Base-by-base conservation (phyloP, 805 yeast genomes). In the Pichia occidentalis region DNA sequence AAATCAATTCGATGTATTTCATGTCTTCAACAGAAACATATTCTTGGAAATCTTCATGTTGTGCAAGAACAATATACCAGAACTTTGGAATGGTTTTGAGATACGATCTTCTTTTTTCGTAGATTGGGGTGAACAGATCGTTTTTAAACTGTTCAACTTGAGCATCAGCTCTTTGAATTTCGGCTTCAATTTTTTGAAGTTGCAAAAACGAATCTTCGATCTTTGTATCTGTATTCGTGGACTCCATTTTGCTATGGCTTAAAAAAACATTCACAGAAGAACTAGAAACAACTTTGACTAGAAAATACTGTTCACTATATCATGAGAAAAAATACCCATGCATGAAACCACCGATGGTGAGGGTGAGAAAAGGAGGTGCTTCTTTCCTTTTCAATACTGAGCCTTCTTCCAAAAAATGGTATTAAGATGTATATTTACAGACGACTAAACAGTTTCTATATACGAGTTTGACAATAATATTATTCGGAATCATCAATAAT, bases 41-140 rank as follows among this genome's bases (percentile, higher is more conserved):
- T 45, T 87, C 95, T 12, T 84, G 80, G 54, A 90, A 83, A 47
- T 85, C 95, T 36, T 83, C 81, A 51, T 82, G 82, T 53, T 84
- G 85, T 2, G 88, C 86, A 9, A 90, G 60, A 0, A 84, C 95
- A 37, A 81, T 73, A 51, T 83, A 80, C 97, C 97, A 90, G 58
- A 90, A 87, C 46, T 74, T 73, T 1, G 88, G 86, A 29, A 87
- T 72, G 4, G 66, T 56, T 4, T 49, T 39, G 12, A 79, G 64
- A n/a, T 71, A 60, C 6, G 51, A 63, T 18, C 84, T 67, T 48
- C 97, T 67, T 40, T 70, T 59, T 5, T 54, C 64, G 52, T 75
- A 85, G 7, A 84, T 65, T 14, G 77, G 72, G 45, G 70, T 71
- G 7, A 85, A 70, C 22, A 70, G 60, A 33, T 60, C 57, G 26